A percentile compares a stretch with the other conserved stretches of the same genome.
These are phyloP conservation scores for Parafenestella ontariensis DNA, from an alignment of 2,329 filamentous ascomycete species.

Conservation along the genomic window DNA sequence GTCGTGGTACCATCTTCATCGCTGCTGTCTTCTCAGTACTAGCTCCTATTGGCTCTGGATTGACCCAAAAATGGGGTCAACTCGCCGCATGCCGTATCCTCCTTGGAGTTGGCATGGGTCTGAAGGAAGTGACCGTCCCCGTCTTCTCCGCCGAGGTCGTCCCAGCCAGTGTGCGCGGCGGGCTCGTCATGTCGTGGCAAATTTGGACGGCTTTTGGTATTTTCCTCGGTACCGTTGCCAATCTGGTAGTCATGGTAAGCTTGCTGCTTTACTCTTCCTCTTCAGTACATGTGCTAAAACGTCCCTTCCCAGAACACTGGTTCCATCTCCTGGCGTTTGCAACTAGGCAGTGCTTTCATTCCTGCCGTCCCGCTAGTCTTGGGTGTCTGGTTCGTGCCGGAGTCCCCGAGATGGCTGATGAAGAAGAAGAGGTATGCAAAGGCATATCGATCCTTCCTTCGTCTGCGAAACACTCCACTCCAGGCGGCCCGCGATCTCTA, in stretches of 20 bases:
- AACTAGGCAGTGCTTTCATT: slow-evolving; percentile 50
- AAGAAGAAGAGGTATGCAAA: slow-evolving; percentile 50
- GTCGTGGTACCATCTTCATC: slow-evolving; percentile 44
- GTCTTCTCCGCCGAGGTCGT: slow-evolving; percentile 57
- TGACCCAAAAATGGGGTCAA: slow-evolving; percentile 49
- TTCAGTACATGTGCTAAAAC: not conserved
- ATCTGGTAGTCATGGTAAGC: slow-evolving; percentile 48
- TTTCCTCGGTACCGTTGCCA: slow-evolving; percentile 53
- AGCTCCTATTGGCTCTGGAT: slow-evolving; percentile 44
- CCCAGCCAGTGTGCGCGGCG: slow-evolving; percentile 58
- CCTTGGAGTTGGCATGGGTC: slow-evolving; percentile 53
- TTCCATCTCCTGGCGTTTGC: slow-evolving; percentile 48
- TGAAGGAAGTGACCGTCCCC: slow-evolving; percentile 55
- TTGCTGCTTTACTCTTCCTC: not conserved
- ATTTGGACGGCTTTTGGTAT: slow-evolving; percentile 55
- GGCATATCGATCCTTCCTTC: slow-evolving; percentile 49
- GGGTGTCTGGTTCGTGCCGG: slow-evolving; percentile 53
- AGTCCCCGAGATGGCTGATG: slow-evolving; percentile 46
- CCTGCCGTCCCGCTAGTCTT: slow-evolving; percentile 49
- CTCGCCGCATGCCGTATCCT: slow-evolving; percentile 49
- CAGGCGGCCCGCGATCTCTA: slow-evolving; percentile 54
- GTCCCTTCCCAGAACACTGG: slow-evolving; percentile 26
- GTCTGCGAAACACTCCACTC: slow-evolving; percentile 49
- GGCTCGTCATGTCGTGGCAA: slow-evolving; percentile 57
- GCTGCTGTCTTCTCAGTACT: slow-evolving; percentile 45